phyloP scores from a whole-genome alignment of 2,329 filamentous ascomycete genomes.

The Uncinocarpus reesii region DNA sequence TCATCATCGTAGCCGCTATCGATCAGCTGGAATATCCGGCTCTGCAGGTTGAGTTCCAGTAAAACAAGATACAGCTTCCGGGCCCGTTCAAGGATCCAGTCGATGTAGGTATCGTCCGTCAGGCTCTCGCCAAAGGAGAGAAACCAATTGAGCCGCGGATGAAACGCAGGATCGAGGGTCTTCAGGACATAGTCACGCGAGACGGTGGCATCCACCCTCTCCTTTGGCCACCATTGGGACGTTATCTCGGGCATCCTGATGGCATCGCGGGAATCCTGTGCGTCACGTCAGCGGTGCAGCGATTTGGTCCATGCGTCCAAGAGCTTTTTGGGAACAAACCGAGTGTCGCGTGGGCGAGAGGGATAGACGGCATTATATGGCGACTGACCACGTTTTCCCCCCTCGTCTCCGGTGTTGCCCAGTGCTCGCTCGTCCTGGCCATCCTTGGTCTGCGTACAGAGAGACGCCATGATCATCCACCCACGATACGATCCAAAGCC shows the following conservation, averaged over 20 bases:
- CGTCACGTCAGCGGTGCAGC: conserved; percentile 16
- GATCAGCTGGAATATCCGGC: conserved; percentile 52
- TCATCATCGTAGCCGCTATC: conserved; percentile 53
- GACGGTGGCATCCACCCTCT: conserved; percentile 36
- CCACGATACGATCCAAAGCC: neutral
- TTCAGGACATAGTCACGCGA: conserved; percentile 33
- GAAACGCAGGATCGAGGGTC: conserved; percentile 22
- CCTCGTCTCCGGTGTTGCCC: neutral
- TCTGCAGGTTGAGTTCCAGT: conserved; percentile 50
- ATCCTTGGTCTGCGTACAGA: conserved; percentile 3
- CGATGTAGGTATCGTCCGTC: conserved; percentile 46
- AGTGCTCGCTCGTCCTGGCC: neutral
- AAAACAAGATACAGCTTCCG: conserved; percentile 51
- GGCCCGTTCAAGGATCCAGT: conserved; percentile 52
- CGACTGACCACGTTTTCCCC: neutral
- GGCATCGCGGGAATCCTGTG: conserved; percentile 15
- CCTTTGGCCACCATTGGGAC: conserved; percentile 39
- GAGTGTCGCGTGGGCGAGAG: conserved; percentile 9
- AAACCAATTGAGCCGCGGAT: conserved; percentile 28
- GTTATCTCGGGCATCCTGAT: conserved; percentile 24
- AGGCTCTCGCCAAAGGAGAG: conserved; percentile 37
- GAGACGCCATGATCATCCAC: neutral
- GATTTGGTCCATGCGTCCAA: neutral
- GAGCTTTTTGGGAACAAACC: neutral
- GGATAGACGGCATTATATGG: conserved; percentile 9